phyloP scores from a whole-genome alignment of 768 basidiomycete species.

The Hirschioporus abietinus region DNA sequence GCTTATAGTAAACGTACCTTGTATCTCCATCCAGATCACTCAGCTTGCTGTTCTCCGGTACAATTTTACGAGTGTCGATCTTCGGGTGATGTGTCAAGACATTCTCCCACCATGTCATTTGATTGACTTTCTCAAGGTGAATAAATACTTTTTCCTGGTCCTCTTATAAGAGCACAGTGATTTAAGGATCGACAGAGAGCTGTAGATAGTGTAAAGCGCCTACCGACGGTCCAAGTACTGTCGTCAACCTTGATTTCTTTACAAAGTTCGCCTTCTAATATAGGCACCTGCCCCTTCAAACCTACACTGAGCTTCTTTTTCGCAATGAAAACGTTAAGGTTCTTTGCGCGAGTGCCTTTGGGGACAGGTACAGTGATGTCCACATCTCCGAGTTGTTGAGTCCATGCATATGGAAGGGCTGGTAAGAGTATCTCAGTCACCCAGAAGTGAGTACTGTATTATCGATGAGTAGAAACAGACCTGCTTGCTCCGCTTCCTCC shows the following conservation, averaged over 20 bases:
- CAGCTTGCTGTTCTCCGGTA: constrained; percentile 91
- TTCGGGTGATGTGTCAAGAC: constrained; percentile 93
- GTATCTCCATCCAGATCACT: constrained; percentile 96
- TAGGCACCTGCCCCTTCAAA: constrained; percentile 79
- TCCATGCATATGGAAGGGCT: constrained; percentile 92
- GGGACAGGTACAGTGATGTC: constrained; percentile 82
- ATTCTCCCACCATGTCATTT: constrained; percentile 97
- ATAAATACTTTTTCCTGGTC: constrained; percentile 69
- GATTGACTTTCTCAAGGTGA: constrained; percentile 82
- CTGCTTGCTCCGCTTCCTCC: constrained; percentile 79
- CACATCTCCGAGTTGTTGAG: constrained; percentile 82
- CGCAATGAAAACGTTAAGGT: constrained; percentile 67
- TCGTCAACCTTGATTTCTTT: constrained; percentile 94
- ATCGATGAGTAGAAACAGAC: constrained; percentile 39
- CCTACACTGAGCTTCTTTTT: constrained; percentile 82
- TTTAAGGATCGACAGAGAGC: constrained; percentile 3
- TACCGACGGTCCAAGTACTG: constrained; percentile 93
- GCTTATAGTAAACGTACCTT: constrained; percentile 39
- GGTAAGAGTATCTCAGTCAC: constrained; percentile 18
- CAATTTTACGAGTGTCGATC: constrained; percentile 94
- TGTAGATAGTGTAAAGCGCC: constrained; percentile 25
- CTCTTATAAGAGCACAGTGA: constrained; percentile 40
- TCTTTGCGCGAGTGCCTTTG: constrained; percentile 76
- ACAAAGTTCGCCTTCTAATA: constrained; percentile 87
- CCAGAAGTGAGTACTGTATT: constrained; percentile 12